Conservation (phyloP, 805 yeast species). For the Starmerella stigmatis region DNA sequence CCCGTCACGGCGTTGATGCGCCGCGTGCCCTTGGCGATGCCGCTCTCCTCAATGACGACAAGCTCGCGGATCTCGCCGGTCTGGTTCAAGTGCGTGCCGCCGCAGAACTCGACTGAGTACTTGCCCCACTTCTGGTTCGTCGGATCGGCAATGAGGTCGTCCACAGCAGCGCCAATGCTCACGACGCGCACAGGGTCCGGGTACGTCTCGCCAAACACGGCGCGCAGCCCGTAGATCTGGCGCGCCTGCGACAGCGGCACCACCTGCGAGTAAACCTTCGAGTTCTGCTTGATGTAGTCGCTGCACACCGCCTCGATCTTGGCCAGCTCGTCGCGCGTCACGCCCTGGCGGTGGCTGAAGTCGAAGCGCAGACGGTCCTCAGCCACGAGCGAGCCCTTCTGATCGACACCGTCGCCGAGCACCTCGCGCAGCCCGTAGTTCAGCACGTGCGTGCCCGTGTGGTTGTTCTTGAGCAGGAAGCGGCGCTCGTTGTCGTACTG, state of each 20-base stretch:
- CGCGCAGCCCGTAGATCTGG: constrained; percentile 76
- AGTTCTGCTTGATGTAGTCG: constrained; percentile 57
- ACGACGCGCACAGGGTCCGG: constrained; percentile 99
- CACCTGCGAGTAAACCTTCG: constrained; percentile 69
- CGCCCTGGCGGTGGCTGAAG: constrained; percentile 83
- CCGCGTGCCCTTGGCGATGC: constrained; percentile 97
- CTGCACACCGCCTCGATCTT: constrained; percentile 68
- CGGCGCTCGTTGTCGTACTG: constrained; percentile 87
- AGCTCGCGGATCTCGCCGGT: constrained; percentile 90
- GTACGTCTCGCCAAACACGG: constrained; percentile 97
- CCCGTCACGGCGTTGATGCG: constrained; percentile 98
- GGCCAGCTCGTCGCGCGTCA: constrained; percentile 58
- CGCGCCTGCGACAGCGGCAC: constrained; percentile 66
- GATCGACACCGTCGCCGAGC: constrained; percentile 81
- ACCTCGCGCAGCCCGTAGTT: constrained; percentile 80
- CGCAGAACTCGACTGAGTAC: constrained; percentile 89
- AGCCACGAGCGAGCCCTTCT: constrained; percentile 93
- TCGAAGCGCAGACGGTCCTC: constrained; percentile 94
- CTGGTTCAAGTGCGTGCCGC: constrained; percentile 93
- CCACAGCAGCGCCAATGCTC: constrained; percentile 84
- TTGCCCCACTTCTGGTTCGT: constrained; percentile 61
- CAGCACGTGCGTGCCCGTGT: constrained; percentile 93
- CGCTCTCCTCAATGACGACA: constrained; percentile 84
- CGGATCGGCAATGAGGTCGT: constrained; percentile 65
- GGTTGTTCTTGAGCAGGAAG: constrained; percentile 94